Evolutionary conservation across 306 rosid species (phyloP).

Genomic region (Betula pendula): DNA sequence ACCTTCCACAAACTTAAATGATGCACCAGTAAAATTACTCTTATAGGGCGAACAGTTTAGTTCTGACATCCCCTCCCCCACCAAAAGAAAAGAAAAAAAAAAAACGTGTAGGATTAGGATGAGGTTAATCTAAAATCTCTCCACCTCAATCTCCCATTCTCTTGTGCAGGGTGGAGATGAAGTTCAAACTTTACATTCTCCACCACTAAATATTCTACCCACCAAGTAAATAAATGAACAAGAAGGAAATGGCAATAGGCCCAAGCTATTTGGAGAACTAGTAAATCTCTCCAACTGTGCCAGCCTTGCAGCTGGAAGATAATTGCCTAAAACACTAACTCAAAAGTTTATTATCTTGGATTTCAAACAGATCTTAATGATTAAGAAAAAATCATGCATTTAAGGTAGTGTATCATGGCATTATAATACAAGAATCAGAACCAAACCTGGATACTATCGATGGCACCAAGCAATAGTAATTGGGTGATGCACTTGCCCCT

Average conservation of each 20-base stretch:
- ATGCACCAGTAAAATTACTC: constrained; percentile 16
- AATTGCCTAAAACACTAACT: not conserved
- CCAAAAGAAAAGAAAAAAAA: not conserved
- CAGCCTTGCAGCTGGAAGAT: constrained; percentile 9
- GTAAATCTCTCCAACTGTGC: not conserved
- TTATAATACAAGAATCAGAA: constrained; percentile 8
- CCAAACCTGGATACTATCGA: constrained; percentile 93
- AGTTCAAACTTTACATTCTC: not conserved
- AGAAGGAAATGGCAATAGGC: constrained; percentile 25
- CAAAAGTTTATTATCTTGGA: constrained; percentile 9
- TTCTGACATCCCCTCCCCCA: not conserved
- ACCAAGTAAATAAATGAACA: not conserved
- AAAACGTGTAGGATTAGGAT: not conserved
- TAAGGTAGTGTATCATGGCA: not conserved
- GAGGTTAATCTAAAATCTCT: not conserved
- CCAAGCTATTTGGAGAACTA: constrained; percentile 1
- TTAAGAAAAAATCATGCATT: constrained; percentile 4
- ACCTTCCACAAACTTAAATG: constrained; percentile 5
- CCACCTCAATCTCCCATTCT: not conserved
- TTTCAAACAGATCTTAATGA: constrained; percentile 7
- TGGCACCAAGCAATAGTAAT: constrained; percentile 78
- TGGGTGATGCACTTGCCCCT: constrained; percentile 97
- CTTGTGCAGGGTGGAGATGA: not conserved
- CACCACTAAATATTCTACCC: not conserved
- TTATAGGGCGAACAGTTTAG: not conserved